Evolutionary conservation across 306 rosid species (phyloP), one percentile per base, ranked within the genome.

Genomic region (Trifolium subterraneum): DNA sequence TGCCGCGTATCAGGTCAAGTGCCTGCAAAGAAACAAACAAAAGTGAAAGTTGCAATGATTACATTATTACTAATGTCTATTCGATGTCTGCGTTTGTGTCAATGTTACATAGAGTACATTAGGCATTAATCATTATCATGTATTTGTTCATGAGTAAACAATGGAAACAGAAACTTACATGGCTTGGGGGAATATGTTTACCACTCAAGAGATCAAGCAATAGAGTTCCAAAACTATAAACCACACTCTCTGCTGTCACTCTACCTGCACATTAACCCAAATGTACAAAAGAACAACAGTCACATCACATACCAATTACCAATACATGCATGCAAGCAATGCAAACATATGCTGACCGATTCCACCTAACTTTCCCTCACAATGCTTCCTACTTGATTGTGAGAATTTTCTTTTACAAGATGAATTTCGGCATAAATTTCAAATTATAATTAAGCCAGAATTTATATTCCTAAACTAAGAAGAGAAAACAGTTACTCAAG

Each of bases 201-300:
- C 98, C 98, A 81, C 98, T 92, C 80, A 92, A 86, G 83, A 92
- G 96, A 86, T 92, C 98, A n/a, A 92, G 87, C 84, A 92, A 75
- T 62, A 92, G 72, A 19, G 98, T 92, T 67, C 98, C 98, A 60
- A 90, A 92, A 90, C 98, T 88, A 84, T 90, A 92, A 58, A 92
- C 87, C 48, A 92, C 98, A 82, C 98, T 92, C 76, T 92, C 96
- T 70, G 72, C 82, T 64, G 98, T 90, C 84, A 92, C 98, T 80
- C 98, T 88, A 64, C 98, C 98, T 92, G 94, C 72, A 51, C 22
- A 72, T 70, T 60, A 64, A 48, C 15, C 41, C 59, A 68, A 12
- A 44, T 72, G 52, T 54, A 10, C 31, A 51, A 51, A 8, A 51
- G 27, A 51, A 5, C 47, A 54, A 8, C 22, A 9, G 27, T n/a